A percentile compares a stretch with the other conserved stretches of the same genome.
Evolutionary conservation across 805 yeast genomes (phyloP).

Genomic region (Candida methanosorbosa): DNA sequence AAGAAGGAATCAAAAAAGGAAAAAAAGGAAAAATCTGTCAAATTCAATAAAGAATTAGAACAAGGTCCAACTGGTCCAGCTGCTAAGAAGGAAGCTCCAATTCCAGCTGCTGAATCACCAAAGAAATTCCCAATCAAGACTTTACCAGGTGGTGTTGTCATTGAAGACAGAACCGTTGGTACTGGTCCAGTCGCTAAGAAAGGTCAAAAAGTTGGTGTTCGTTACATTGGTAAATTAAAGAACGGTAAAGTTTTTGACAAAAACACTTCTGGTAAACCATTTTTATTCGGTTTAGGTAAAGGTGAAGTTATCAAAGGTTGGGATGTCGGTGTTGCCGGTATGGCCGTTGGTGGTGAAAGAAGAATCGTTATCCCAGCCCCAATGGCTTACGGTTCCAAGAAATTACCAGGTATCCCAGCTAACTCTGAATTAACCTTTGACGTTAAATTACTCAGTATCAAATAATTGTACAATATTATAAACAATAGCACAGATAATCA

Average conservation of each 20-base stretch:
- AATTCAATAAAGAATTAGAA: slow-evolving; percentile 84
- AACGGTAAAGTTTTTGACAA: slow-evolving; percentile 96
- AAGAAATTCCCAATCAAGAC: slow-evolving; percentile 66
- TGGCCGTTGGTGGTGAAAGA: slow-evolving; percentile 99
- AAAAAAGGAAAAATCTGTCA: slow-evolving; percentile 61
- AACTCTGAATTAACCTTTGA: slow-evolving; percentile 96
- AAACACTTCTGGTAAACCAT: slow-evolving; percentile 96
- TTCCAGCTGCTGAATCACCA: slow-evolving; percentile 17
- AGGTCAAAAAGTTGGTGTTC: slow-evolving; percentile 88
- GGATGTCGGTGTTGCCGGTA: slow-evolving; percentile 98
- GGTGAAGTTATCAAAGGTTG: slow-evolving; percentile 99
- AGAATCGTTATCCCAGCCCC: slow-evolving; percentile 92
- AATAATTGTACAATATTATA: too few relatives aligned
- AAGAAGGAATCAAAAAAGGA: slow-evolving; percentile 25
- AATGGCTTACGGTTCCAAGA: slow-evolving; percentile 92
- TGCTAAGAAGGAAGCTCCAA: slow-evolving; percentile 21
- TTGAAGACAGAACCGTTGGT: slow-evolving; percentile 90
- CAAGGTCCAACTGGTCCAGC: slow-evolving; percentile 73
- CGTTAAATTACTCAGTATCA: slow-evolving; percentile 84
- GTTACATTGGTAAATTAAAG: slow-evolving; percentile 96
- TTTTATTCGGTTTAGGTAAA: slow-evolving; percentile 80
- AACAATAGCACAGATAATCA: too few relatives aligned
- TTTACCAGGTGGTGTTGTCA: slow-evolving; percentile 84
- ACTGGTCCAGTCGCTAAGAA: slow-evolving; percentile 81
- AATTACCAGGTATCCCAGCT: slow-evolving; percentile 95